These are phyloP conservation scores for Gleditsia sinensis DNA, from an alignment of 306 rosid genomes.

Conservation along the genomic window DNA sequence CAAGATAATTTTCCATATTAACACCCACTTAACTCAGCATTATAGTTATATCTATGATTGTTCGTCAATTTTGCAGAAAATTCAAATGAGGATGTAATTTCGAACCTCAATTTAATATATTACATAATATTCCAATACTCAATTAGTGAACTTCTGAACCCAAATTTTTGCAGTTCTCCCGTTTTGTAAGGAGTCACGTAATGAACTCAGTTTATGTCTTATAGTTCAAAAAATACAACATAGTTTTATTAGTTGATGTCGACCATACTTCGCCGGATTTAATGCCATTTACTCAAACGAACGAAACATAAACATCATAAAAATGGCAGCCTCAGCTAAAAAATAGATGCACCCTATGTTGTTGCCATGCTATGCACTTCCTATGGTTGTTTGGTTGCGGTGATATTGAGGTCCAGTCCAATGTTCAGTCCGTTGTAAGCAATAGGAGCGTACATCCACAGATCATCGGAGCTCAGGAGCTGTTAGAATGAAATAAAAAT, in stretches of 20 bases:
- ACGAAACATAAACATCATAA: not conserved
- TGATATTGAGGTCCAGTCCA: slow-evolving; percentile 61
- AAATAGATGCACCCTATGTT: not conserved
- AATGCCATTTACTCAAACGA: slow-evolving; percentile 8
- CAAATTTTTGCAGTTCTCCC: not conserved
- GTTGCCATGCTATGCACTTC: not conserved
- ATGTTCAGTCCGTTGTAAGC: slow-evolving; percentile 89
- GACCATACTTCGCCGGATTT: not conserved
- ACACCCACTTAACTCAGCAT: too few relatives aligned
- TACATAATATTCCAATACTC: not conserved
- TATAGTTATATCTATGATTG: too few relatives aligned
- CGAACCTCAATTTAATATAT: too few relatives aligned
- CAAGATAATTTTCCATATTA: too few relatives aligned
- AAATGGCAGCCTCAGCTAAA: not conserved
- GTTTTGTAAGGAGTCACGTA: not conserved
- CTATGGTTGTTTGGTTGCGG: slow-evolving; percentile 41
- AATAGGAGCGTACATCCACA: slow-evolving; percentile 94
- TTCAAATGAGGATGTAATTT: not conserved
- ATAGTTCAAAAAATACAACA: not conserved
- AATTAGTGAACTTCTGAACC: not conserved
- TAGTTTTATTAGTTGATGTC: not conserved
- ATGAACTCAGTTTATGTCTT: not conserved
- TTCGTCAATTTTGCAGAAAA: too few relatives aligned
- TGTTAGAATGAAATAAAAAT: slow-evolving; percentile 39
- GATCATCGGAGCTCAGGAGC: slow-evolving; percentile 86